Percentiles rank a stretch among this genome's conserved stretches.
phyloP scores from a whole-genome alignment of 441 rosid species.

The Brassica balearica region DNA sequence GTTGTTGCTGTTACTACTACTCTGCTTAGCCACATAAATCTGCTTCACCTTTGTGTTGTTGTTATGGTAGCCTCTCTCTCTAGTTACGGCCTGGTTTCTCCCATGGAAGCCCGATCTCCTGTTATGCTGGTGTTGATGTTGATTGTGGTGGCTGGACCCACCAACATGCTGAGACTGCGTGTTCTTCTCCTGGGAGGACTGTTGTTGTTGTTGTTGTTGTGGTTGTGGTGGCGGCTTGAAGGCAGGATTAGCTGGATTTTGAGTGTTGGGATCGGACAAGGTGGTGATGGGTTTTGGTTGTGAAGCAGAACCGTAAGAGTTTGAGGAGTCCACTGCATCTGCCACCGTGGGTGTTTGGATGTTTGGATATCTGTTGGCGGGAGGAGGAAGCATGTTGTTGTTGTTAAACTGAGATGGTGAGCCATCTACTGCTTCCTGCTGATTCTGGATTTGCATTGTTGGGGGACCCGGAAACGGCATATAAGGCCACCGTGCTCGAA shows the following conservation, averaged over 20 bases:
- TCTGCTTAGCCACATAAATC: conserved; percentile 98
- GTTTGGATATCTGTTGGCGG: conserved; percentile 58
- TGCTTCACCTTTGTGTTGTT: conserved; percentile 77
- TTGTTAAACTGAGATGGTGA: conserved; percentile 63
- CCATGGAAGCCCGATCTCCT: conserved; percentile 78
- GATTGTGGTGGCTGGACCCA: conserved; percentile 53
- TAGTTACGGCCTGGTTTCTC: conserved; percentile 63
- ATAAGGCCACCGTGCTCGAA: conserved; percentile 87
- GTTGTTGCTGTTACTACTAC: conserved; percentile 49
- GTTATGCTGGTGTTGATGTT: conserved; percentile 42
- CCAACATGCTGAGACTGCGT: conserved; percentile 53
- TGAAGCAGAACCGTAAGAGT: conserved; percentile 45
- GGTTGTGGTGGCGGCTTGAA: conserved; percentile 44
- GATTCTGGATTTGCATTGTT: conserved; percentile 73
- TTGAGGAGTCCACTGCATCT: conserved; percentile 59
- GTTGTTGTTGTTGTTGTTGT: conserved; percentile 40
- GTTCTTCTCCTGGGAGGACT: conserved; percentile 64
- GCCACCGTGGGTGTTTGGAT: conserved; percentile 50
- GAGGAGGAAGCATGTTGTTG: conserved; percentile 57
- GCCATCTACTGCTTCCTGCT: conserved; percentile 52
- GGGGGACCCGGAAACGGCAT: conserved; percentile 64
- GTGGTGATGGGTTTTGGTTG: conserved; percentile 43
- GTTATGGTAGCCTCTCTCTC: conserved; percentile 65
- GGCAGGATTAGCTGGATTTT: conserved; percentile 43
- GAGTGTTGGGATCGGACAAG: conserved; percentile 48